Percentiles rank a stretch among this genome's conserved stretches.
These are phyloP conservation scores for Amylostereum chailletii DNA, from an alignment of 1,284 basidiomycete genomes.

Conservation along the genomic window DNA sequence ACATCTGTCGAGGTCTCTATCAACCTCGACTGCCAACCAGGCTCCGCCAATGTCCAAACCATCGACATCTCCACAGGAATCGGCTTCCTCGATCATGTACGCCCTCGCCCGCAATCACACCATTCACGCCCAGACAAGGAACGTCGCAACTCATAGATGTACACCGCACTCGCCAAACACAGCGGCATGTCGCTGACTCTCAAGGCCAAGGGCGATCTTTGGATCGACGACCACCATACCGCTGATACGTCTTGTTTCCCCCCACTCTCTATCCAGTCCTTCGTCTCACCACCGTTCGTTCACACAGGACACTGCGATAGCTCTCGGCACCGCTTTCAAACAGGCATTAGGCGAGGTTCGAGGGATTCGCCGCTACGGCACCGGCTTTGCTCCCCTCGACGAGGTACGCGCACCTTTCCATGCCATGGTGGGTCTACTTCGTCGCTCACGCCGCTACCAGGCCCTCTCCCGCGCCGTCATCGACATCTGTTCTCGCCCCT, in stretches of 20 bases:
- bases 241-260: constrained; percentile 64
- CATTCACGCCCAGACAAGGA: neutral
- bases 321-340: constrained; percentile 92
- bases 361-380: constrained; percentile 94
- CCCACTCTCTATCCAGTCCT: constrained; percentile 8
- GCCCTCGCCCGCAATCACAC: constrained; percentile 17
- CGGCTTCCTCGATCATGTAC: constrained; percentile 95
- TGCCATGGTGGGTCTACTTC: neutral
- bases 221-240: constrained; percentile 99
- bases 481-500: constrained; percentile 96
- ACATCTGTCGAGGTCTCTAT: constrained; percentile 83
- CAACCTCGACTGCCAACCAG: constrained; percentile 76
- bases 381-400: constrained; percentile 93
- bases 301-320: constrained; percentile 88
- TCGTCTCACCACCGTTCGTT: constrained; percentile 8
- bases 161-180: constrained; percentile 90
- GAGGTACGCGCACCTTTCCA: constrained; percentile 50
- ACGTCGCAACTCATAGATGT: constrained; percentile 61
- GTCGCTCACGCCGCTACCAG: constrained; percentile 30
- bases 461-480: constrained; percentile 92
- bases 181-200: constrained; percentile 85
- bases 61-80: constrained; percentile 93
- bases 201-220: constrained; percentile 91
- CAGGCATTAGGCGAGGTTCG: constrained; percentile 90
- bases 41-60: constrained; percentile 52